phyloP scores from a whole-genome alignment of 139 green algal species.

The Coccomyxa sp. region DNA sequence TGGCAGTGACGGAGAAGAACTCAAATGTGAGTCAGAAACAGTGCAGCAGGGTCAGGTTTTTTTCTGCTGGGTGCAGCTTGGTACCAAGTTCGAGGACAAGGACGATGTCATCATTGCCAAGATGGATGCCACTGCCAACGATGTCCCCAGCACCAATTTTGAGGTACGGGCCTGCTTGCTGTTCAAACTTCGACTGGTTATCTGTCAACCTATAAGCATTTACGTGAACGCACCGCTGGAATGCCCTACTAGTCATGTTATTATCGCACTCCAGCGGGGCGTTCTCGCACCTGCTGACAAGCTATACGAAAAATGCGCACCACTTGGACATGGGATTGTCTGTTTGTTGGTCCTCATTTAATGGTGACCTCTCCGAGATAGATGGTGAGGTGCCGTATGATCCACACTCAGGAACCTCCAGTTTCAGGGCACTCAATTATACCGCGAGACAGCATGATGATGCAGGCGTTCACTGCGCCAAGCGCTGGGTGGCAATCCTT shows the following conservation, averaged over 20 bases:
- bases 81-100: slow-evolving; percentile 22
- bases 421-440: no score
- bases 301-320: neutral
- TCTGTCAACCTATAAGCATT: neutral
- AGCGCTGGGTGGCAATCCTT: no score
- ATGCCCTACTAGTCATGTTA: no score
- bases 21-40: neutral
- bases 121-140: slow-evolving; percentile 65
- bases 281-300: neutral
- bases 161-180: slow-evolving; percentile 1
- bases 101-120: slow-evolving; percentile 58
- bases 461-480: no score
- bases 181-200: neutral
- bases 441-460: no score
- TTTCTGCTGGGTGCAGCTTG: slow-evolving; percentile 4
- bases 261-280: neutral
- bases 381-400: no score
- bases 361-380: no score
- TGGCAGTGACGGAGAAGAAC: neutral
- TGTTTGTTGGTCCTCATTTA: no score
- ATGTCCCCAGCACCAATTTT: slow-evolving; percentile 34
- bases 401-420: no score
- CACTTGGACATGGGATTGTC: no score
- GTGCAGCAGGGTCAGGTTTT: no score
- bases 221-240: neutral